Conservation (phyloP, 2,329 filamentous ascomycete species). For the Colletotrichum karsti region DNA sequence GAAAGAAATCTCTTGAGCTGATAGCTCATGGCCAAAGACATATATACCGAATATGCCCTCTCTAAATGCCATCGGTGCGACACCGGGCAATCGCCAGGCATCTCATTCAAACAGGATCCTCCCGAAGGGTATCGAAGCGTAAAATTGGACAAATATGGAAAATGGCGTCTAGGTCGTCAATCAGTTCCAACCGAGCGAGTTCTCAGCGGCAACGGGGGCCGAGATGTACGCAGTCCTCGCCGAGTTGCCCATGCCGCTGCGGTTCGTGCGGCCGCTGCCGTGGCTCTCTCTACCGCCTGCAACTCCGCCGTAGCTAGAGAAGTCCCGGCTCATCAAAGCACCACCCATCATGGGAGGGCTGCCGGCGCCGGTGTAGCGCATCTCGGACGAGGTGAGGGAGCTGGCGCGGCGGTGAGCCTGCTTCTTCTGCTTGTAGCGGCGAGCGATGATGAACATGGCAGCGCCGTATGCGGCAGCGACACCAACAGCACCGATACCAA, state of each 20-base stretch:
- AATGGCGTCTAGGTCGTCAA: slow-evolving; percentile 41
- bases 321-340: slow-evolving; percentile 66
- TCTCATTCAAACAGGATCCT: slow-evolving; percentile 27
- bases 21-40: slow-evolving; percentile 20
- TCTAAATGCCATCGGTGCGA: slow-evolving; percentile 20
- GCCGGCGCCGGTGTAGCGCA: slow-evolving; percentile 57
- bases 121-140: slow-evolving; percentile 33
- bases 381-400: slow-evolving; percentile 70
- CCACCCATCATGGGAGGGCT: slow-evolving; percentile 77
- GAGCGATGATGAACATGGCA: slow-evolving; percentile 92
- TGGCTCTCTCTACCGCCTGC: slow-evolving; percentile 65
- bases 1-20: slow-evolving; percentile 24
- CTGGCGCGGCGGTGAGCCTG: slow-evolving; percentile 79
- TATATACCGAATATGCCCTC: slow-evolving; percentile 1
- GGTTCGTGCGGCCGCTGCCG: slow-evolving; percentile 65
- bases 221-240: slow-evolving; percentile 76
- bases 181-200: slow-evolving; percentile 96
- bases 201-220: slow-evolving; percentile 90
- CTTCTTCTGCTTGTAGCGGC: slow-evolving; percentile 88
- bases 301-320: slow-evolving; percentile 62
- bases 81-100: slow-evolving; percentile 18
- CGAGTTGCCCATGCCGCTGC: slow-evolving; percentile 61
- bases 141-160: slow-evolving; percentile 21
- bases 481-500: slow-evolving; percentile 80
- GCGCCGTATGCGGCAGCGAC: slow-evolving; percentile 89